Percentiles rank a stretch among this genome's conserved stretches.
Conservation (phyloP, 2,329 filamentous ascomycete genomes). For the Botrytis deweyae region DNA sequence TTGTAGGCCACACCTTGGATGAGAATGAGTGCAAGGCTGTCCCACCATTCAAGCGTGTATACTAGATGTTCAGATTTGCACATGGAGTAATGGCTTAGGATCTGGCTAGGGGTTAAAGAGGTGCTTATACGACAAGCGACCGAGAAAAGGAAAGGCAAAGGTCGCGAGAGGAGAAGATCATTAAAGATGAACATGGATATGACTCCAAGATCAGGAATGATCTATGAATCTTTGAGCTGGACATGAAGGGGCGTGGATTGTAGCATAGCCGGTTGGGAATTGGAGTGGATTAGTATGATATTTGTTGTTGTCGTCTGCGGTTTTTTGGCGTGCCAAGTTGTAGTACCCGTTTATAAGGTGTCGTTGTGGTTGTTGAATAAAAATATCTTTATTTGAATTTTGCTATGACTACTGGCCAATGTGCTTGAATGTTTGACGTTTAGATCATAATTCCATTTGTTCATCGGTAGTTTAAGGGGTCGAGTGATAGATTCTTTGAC, state of each 20-base stretch:
- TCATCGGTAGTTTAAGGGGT: background rate
- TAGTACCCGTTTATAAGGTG: background rate
- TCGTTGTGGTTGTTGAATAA: background rate
- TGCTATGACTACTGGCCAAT: background rate
- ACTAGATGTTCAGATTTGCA: constrained; percentile 51
- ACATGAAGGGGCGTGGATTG: background rate
- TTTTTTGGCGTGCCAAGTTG: constrained; percentile 1
- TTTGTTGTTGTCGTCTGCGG: background rate
- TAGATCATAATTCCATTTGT: background rate
- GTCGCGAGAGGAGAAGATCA: background rate
- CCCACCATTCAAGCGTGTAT: constrained; percentile 92
- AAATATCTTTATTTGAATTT: background rate
- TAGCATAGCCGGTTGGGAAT: constrained; percentile 14
- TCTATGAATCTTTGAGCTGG: background rate
- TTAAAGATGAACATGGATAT: background rate
- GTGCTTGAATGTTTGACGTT: background rate
- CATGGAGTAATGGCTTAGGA: constrained; percentile 6
- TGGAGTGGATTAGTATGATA: constrained; percentile 10
- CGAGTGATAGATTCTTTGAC: background rate
- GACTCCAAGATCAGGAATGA: constrained; percentile 8
- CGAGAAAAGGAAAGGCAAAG: background rate
- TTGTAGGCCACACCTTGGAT: constrained; percentile 81
- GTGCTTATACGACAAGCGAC: constrained; percentile 9
- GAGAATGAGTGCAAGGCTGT: constrained; percentile 96
- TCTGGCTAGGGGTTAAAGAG: too few species aligned